Conservation (phyloP, 2,329 filamentous ascomycete genomes). For the Ophiocordyceps camponoti-floridani region DNA sequence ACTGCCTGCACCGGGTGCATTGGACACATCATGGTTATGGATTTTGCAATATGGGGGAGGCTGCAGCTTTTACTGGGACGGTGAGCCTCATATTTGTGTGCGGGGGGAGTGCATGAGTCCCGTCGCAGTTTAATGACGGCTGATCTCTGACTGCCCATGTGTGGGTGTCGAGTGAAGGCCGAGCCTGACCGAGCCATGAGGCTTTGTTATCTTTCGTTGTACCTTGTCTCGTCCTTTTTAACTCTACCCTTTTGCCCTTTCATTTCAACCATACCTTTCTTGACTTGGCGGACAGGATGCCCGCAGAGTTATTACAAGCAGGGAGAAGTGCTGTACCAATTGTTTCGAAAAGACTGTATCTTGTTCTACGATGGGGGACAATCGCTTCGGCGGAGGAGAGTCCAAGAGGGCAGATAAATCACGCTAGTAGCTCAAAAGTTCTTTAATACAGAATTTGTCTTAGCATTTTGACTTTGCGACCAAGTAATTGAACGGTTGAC, state of each 20-base stretch:
- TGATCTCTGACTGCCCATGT: background rate
- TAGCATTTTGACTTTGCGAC: background rate
- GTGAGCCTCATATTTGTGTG: conserved; percentile 1
- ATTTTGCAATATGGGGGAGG: conserved; percentile 34
- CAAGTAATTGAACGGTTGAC: background rate
- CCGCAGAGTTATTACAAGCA: conserved; percentile 1
- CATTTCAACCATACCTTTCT: background rate
- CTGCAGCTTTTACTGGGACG: conserved; percentile 11
- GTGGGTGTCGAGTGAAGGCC: background rate
- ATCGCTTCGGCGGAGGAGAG: background rate
- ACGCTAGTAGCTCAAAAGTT: conserved; percentile 4
- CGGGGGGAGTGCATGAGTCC: background rate
- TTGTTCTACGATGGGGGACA: conserved; percentile 3
- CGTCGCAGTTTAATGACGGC: background rate
- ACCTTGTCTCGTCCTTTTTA: background rate
- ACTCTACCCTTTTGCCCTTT: background rate
- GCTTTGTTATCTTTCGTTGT: background rate
- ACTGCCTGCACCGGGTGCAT: conserved; percentile 30
- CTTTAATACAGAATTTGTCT: conserved; percentile 4
- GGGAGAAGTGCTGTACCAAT: background rate
- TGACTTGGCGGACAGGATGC: background rate
- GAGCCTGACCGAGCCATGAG: conserved; percentile 1
- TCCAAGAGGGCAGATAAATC: conserved; percentile 1
- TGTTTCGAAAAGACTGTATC: conserved; percentile 2
- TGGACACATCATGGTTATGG: conserved; percentile 45